Percentiles rank a stretch among this genome's conserved stretches.
phyloP scores from a whole-genome alignment of 768 basidiomycete genomes.

The Boletus huronensis region DNA sequence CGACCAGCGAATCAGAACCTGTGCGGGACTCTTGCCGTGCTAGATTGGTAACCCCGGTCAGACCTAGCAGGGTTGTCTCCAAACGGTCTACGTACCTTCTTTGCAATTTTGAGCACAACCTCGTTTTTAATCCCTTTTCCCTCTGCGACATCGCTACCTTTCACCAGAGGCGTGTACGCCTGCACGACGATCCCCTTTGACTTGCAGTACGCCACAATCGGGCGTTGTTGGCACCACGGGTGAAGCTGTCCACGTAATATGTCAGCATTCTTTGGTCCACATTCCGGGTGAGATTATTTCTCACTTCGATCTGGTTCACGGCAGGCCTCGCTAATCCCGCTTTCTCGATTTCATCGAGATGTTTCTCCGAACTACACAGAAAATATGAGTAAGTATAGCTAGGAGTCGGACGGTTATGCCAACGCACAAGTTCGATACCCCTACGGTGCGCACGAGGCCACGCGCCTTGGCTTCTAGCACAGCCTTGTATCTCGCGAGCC shows the following conservation, averaged over 20 bases:
- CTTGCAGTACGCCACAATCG: constrained; percentile 69
- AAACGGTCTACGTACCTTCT: constrained; percentile 46
- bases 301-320: constrained; percentile 30
- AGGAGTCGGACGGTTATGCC: not conserved
- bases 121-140: constrained; percentile 44
- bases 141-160: constrained; percentile 32
- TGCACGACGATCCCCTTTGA: constrained; percentile 57
- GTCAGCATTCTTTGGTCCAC: not conserved
- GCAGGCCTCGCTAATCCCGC: constrained; percentile 27
- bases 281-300: not conserved
- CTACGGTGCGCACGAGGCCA: constrained; percentile 38
- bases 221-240: constrained; percentile 74
- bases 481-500: constrained; percentile 40
- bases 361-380: constrained; percentile 22
- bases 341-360: constrained; percentile 24
- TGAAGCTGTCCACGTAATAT: constrained; percentile 48
- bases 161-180: constrained; percentile 72
- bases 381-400: not conserved
- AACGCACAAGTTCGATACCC: constrained; percentile 48
- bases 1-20: constrained; percentile 51
- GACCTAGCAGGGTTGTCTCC: not conserved
- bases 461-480: constrained; percentile 33
- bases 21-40: constrained; percentile 34
- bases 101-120: constrained; percentile 47
- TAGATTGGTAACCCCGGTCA: constrained; percentile 10